Conservation (phyloP, 768 basidiomycete genomes). For the Strobilomyces dryophilus region DNA sequence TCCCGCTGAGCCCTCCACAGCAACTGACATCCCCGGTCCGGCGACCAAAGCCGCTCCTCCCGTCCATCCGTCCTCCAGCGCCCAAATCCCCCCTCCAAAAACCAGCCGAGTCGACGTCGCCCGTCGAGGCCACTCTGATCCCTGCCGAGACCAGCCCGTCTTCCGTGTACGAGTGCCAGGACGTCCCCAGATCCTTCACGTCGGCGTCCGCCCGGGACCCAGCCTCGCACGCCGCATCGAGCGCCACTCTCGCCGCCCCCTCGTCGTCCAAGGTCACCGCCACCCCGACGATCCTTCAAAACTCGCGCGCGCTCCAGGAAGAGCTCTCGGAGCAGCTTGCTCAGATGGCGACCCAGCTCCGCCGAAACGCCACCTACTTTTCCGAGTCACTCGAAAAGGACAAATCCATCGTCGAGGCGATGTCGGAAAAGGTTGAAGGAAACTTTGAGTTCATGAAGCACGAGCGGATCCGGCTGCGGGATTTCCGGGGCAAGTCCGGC, state of each 20-base stretch:
- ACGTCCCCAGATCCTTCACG: conserved; percentile 16
- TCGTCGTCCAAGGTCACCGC: conserved; percentile 34
- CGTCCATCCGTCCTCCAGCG: conserved; percentile 45
- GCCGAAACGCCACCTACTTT: conserved; percentile 79
- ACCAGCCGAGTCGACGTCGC: conserved; percentile 1
- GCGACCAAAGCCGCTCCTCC: conserved; percentile 48
- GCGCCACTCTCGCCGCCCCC: conserved; percentile 26
- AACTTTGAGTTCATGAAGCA: conserved; percentile 68
- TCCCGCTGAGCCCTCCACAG: conserved; percentile 27
- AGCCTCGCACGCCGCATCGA: conserved; percentile 2
- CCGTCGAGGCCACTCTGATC: conserved; percentile 20
- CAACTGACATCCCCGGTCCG: conserved; percentile 37
- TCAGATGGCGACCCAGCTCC: conserved; percentile 85
- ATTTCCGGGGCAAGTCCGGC: conserved; percentile 59
- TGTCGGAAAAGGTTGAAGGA: conserved; percentile 68
- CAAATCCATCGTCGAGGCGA: conserved; percentile 60
- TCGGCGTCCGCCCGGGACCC: not conserved
- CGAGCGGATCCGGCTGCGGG: conserved; percentile 56
- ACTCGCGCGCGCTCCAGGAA: conserved; percentile 64
- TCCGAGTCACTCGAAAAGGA: conserved; percentile 70
- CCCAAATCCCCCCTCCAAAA: conserved; percentile 5
- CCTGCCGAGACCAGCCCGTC: conserved; percentile 20
- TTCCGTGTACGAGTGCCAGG: conserved; percentile 17
- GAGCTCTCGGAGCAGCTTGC: conserved; percentile 72
- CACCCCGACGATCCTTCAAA: conserved; percentile 42